Evolutionary conservation across 139 green algal species (phyloP), one percentile per base, ranked within the genome.

Genomic region (Auxenochlorella pyrenoidosa): DNA sequence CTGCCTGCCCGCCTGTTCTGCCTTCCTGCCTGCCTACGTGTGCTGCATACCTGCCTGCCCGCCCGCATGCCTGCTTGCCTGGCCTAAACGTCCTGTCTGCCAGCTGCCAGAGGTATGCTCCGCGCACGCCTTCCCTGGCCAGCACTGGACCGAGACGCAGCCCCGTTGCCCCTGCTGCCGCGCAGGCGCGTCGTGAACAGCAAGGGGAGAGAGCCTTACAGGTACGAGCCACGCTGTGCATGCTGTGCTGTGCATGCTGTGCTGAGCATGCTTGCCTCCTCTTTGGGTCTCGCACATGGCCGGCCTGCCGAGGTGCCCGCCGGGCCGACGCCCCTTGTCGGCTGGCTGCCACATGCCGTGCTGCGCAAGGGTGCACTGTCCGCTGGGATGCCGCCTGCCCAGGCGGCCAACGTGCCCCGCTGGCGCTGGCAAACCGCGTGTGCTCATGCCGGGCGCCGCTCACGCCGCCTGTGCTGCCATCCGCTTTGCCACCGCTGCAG

Each of bases 101-200:
- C 47, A 58, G 47, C 47, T 12, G 12, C 47, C 47, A 6, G 47
- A 58, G 47, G 47, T 12, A 6, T 58, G 47, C 47, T 58, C 47
- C 47, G 12, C 6, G 47, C 8, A 58, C 8, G 47, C 47, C 12
- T 63, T 63, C 10, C 15, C 22, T 8, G 54, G 18, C 54, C 54
- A 26, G 54, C 54, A 24, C 54, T 24, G 2, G 54, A 63, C 10
- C 54, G 16, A 36, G 6, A 6, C 26, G n/a, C 71, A 47, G 71
- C 47, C 54, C 16, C 54, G 54, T 22, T 24, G 10, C 16, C 10
- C 54, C 54, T 63, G 54, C 54, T 24, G 10, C n/a, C n/a, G n/a
- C 54, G 18, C 76, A 80, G 40, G 47, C 71, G 54, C 0, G 88
- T 88, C 28, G 71, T 91, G 26, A 85, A 84, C 72, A 87, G 77